Conservation (phyloP, 257 asterid genomes). For the Solanum etuberosum region DNA sequence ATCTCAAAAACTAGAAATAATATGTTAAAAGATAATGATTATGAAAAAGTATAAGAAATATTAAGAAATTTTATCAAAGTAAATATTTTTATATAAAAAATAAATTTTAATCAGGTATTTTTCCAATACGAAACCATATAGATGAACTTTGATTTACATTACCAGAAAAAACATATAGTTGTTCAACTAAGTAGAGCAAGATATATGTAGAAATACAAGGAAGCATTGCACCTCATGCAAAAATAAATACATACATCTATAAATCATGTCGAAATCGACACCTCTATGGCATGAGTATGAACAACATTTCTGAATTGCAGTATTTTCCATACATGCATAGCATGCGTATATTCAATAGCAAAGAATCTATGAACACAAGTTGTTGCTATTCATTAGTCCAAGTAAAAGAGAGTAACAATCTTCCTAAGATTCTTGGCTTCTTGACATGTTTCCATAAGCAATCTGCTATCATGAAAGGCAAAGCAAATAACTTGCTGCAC, state of each 20-base stretch:
- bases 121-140: neutral
- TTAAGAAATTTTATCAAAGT: no score
- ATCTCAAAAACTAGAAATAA: neutral
- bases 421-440: slow-evolving; percentile 89
- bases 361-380: slow-evolving; percentile 9
- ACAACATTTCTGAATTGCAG: neutral
- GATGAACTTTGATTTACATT: neutral
- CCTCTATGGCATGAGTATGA: neutral
- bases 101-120: no score
- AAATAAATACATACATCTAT: neutral
- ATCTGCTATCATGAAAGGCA: slow-evolving; percentile 90
- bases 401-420: slow-evolving; percentile 89
- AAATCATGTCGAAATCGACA: neutral
- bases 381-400: slow-evolving; percentile 36
- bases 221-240: neutral
- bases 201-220: neutral
- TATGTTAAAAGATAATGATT: neutral
- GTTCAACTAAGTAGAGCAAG: neutral
- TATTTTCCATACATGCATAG: neutral
- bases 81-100: no score
- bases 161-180: neutral
- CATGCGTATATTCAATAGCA: neutral
- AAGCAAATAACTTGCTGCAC: slow-evolving; percentile 97
- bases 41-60: no score
- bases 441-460: slow-evolving; percentile 96